Evolutionary conservation across 331 rosid genomes (phyloP), one percentile per base, ranked within the genome.

Genomic region (Telfairia occidentalis): DNA sequence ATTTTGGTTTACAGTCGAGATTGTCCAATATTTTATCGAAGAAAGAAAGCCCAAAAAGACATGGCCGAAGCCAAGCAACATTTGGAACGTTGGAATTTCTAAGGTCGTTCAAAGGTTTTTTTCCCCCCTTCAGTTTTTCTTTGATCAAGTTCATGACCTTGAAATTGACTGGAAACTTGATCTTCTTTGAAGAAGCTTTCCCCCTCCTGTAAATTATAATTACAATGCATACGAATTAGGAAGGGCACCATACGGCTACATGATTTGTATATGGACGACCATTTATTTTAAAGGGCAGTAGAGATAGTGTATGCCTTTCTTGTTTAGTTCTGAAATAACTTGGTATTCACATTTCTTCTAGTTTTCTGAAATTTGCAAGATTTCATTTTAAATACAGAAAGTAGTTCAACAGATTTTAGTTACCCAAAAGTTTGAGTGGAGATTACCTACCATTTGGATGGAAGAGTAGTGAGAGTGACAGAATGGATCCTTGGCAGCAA

Each of bases 11-110:
- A 75, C 86, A 94, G 98, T 82, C 98, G 97, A 76, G 97, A 94
- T 82, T 94, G 98, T 69, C 98, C 98, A 30, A 94, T 94, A 80
- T 91, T 94, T 81, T 94, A 91, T 81, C 82, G 97, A 74, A 85
- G 98, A 61, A 94, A 91, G 85, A 94, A 94, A 79, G 97, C 93
- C 40, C 98, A 94, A 80, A 94, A 94, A 84, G 98, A 94, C 81
- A 91, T 94, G 98, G 95, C 92, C 15, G 98, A 94, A 85, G 97
- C 96, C 78, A 89, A 77, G 81, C 49, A 77, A 80, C 97, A 87
- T 78, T 80, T 94, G 88, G 97, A 91, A 59, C 85, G 91, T 43
- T 87, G 98, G 98, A 94, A 24, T 81, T 94, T 88, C 77, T 91
- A 80, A 85, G 76, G 3, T 18, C 16, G 5, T 75, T 28, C 11